phyloP scores from a whole-genome alignment of 2,329 filamentous ascomycete genomes.

The Hymenoscyphus infarciens region DNA sequence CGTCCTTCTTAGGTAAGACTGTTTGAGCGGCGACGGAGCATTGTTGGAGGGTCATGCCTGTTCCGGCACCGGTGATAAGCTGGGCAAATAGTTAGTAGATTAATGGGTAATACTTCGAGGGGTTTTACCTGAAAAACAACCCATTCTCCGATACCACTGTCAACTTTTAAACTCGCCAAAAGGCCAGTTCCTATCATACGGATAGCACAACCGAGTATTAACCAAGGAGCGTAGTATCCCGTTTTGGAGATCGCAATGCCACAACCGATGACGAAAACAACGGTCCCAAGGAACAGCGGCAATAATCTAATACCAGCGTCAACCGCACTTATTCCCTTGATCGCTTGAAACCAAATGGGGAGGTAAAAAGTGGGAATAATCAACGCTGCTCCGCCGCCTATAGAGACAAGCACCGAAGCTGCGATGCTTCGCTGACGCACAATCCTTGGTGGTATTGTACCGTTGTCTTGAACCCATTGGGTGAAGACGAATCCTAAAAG shows the following conservation, averaged over 20 bases:
- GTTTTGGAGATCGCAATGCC: not conserved
- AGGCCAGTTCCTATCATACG: constrained; percentile 7
- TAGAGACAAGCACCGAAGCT: constrained; percentile 29
- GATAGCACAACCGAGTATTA: constrained; percentile 33
- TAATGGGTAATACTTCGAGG: constrained; percentile 40
- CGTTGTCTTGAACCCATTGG: constrained; percentile 9
- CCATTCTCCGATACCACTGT: constrained; percentile 45
- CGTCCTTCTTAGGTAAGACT: constrained; percentile 44
- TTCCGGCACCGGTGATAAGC: constrained; percentile 50
- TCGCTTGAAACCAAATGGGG: constrained; percentile 47
- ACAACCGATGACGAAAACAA: constrained; percentile 5
- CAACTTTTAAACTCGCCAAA: constrained; percentile 32
- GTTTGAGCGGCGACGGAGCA: constrained; percentile 44
- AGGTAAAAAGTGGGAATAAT: constrained; percentile 43
- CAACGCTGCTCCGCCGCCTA: constrained; percentile 27
- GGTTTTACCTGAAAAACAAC: constrained; percentile 50
- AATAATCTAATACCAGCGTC: constrained; percentile 38
- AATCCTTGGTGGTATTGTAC: constrained; percentile 37
- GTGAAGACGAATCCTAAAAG: constrained; percentile 9
- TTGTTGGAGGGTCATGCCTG: constrained; percentile 22
- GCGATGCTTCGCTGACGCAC: constrained; percentile 37
- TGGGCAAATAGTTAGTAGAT: constrained; percentile 40
- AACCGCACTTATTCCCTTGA: constrained; percentile 36
- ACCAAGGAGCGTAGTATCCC: constrained; percentile 26
- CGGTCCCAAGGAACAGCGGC: constrained; percentile 33